Percentiles rank a stretch among this genome's conserved stretches.
Evolutionary conservation across 2,329 filamentous ascomycete species (phyloP).

Genomic region (Diaporthe sp.): DNA sequence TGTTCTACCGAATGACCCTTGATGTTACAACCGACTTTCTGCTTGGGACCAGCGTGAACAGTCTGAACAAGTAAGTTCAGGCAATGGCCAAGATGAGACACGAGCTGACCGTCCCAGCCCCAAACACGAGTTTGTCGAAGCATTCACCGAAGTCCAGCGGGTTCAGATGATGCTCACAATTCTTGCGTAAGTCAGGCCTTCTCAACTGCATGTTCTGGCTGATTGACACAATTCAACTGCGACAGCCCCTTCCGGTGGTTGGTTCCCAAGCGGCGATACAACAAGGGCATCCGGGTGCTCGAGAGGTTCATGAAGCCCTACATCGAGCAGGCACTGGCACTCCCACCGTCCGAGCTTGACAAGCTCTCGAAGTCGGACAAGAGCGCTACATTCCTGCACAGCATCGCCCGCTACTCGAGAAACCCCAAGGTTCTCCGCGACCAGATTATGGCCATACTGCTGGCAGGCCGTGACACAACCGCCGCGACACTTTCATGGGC

Average conservation of each 20-base stretch:
- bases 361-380: conserved; percentile 76
- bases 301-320: conserved; percentile 78
- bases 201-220: not conserved
- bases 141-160: conserved; percentile 78
- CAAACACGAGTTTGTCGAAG: conserved; percentile 72
- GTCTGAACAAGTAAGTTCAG: conserved; percentile 55
- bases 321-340: conserved; percentile 74
- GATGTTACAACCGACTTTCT: conserved; percentile 78
- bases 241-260: conserved; percentile 68
- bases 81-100: not conserved
- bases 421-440: conserved; percentile 76
- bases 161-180: conserved; percentile 74
- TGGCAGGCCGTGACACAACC: conserved; percentile 77
- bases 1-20: conserved; percentile 76
- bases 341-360: conserved; percentile 75
- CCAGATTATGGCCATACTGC: conserved; percentile 78
- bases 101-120: conserved; percentile 53
- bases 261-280: conserved; percentile 71
- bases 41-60: conserved; percentile 69
- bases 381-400: conserved; percentile 82
- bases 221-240: not conserved
- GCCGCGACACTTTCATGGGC: conserved; percentile 57
- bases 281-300: conserved; percentile 72
- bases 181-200: conserved; percentile 48
- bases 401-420: conserved; percentile 77